Evolutionary conservation across 2,329 filamentous ascomycete species (phyloP).

Genomic region (Hansfordia pulvinata): DNA sequence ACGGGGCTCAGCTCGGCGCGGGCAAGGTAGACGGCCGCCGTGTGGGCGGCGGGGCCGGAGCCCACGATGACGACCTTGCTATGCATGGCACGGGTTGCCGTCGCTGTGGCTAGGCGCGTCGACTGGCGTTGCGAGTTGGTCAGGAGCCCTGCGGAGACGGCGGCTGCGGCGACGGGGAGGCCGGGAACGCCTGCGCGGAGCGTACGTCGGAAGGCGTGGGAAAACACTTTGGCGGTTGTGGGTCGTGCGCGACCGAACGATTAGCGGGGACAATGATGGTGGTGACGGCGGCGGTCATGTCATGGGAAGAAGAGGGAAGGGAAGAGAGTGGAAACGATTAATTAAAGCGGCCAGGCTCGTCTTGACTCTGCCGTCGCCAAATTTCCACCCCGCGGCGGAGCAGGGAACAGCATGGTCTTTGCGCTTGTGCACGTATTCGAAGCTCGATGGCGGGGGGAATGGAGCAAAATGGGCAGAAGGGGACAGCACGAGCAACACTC

Average conservation of each 20-base stretch:
- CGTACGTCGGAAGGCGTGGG: conserved; percentile 63
- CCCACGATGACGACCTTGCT: conserved; percentile 86
- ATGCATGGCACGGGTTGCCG: conserved; percentile 59
- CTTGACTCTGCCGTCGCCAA: too few species aligned
- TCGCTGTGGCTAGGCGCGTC: conserved; percentile 20
- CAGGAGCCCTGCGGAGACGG: conserved; percentile 50
- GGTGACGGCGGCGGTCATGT: too few species aligned
- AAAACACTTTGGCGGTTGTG: conserved; percentile 76
- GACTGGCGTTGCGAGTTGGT: conserved; percentile 18
- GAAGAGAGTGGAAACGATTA: too few species aligned
- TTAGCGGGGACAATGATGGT: too few species aligned
- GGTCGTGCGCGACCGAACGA: conserved; percentile 3
- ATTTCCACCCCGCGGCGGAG: too few species aligned
- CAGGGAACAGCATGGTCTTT: too few species aligned
- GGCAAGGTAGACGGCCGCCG: conserved; percentile 89
- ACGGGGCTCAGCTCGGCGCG: conserved; percentile 91
- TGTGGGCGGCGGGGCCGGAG: conserved; percentile 95
- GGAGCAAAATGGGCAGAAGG: too few species aligned
- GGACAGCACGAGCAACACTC: too few species aligned
- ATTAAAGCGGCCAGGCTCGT: too few species aligned
- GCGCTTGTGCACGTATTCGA: too few species aligned
- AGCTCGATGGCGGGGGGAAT: too few species aligned
- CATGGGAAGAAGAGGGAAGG: too few species aligned
- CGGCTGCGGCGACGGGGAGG: conserved; percentile 58
- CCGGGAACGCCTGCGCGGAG: conserved; percentile 62